Percentiles rank a stretch among this genome's conserved stretches.
Evolutionary conservation across 257 asterid genomes (phyloP).

Genomic region (Solanum infundibuliforme): DNA sequence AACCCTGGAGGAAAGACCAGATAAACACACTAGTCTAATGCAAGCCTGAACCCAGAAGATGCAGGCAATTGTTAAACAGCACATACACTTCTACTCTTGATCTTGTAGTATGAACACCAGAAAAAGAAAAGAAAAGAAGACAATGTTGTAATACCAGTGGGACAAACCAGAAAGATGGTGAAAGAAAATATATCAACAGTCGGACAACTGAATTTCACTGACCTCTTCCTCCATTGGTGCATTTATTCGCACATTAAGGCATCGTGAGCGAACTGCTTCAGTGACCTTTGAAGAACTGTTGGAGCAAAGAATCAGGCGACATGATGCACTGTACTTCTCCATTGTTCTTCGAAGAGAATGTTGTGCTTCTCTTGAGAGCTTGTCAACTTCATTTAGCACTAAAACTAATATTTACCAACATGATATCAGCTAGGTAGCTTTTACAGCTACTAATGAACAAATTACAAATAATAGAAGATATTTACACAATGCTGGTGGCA

Average conservation of each 20-base stretch:
- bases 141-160: background rate
- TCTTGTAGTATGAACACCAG: background rate
- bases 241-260: constrained; percentile 80
- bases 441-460: constrained; percentile 1
- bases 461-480: background rate
- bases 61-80: background rate
- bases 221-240: constrained; percentile 86
- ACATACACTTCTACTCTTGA: background rate
- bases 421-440: constrained; percentile 11
- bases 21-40: background rate
- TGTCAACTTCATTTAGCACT: constrained; percentile 93
- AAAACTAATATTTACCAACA: constrained; percentile 43
- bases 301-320: constrained; percentile 89
- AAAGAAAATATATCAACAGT: background rate
- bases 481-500: background rate
- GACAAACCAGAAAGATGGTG: background rate
- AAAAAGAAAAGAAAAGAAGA: background rate
- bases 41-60: background rate
- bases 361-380: constrained; percentile 96
- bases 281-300: constrained; percentile 96
- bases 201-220: constrained; percentile 4
- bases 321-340: constrained; percentile 95
- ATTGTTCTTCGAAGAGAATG: constrained; percentile 97
- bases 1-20: background rate
- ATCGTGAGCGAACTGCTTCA: constrained; percentile 97